Evolutionary conservation across 2,329 filamentous ascomycete species (phyloP).

Genomic region (Teratosphaeria nubilosa): DNA sequence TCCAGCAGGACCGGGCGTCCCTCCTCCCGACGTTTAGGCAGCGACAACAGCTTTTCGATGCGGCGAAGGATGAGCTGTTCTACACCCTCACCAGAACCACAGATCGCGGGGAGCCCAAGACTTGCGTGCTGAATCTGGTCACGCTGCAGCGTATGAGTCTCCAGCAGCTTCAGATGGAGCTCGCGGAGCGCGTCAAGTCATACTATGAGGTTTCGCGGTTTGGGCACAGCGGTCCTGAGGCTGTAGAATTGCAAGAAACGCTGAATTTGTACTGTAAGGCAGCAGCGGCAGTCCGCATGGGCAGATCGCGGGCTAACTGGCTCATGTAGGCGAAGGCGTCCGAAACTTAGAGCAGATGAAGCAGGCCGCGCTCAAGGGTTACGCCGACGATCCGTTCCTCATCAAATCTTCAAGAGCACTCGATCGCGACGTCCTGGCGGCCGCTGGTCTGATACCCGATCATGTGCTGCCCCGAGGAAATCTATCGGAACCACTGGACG

Average conservation of each 20-base stretch:
- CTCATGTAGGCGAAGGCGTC: conserved; percentile 1
- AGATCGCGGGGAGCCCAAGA: not conserved
- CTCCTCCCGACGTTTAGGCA: no score
- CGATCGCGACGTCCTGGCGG: not conserved
- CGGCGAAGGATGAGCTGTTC: not conserved
- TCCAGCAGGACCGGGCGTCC: no score
- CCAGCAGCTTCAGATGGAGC: not conserved
- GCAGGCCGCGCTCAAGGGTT: not conserved
- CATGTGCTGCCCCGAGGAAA: conserved; percentile 3
- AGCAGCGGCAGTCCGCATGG: no score
- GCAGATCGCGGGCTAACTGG: no score
- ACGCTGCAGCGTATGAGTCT: not conserved
- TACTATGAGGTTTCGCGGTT: not conserved
- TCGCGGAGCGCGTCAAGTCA: not conserved
- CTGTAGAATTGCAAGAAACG: no score
- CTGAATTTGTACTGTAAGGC: conserved; percentile 1
- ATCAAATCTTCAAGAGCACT: conserved; percentile 1
- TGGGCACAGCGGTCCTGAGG: no score
- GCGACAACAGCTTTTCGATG: not conserved
- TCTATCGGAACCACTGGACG: not conserved
- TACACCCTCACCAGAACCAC: not conserved
- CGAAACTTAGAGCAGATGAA: conserved; percentile 6
- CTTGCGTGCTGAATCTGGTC: not conserved
- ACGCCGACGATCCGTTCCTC: conserved; percentile 1
- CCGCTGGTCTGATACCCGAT: conserved; percentile 1